phyloP scores from a whole-genome alignment of 495 filamentous ascomycete genomes.

The Copromyces sp. region DNA sequence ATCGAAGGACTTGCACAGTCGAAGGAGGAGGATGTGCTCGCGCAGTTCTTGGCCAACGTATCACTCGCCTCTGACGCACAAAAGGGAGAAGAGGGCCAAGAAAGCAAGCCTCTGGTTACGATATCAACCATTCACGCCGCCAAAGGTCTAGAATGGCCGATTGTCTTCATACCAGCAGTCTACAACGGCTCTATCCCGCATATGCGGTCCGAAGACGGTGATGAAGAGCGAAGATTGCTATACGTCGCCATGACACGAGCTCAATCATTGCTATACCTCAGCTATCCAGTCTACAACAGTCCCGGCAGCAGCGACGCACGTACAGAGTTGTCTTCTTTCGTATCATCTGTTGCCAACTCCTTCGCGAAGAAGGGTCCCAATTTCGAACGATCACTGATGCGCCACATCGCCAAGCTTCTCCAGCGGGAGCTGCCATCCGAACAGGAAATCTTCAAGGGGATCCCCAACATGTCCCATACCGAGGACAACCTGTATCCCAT shows the following conservation, averaged over 20 bases:
- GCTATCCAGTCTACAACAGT: slow-evolving; percentile 49
- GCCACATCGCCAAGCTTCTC: slow-evolving; percentile 31
- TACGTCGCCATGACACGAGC: slow-evolving; percentile 99
- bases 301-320: slow-evolving; percentile 19
- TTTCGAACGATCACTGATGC: slow-evolving; percentile 32
- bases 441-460: slow-evolving; percentile 25
- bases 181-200: slow-evolving; percentile 94
- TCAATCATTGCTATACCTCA: slow-evolving; percentile 83
- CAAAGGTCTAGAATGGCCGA: slow-evolving; percentile 95
- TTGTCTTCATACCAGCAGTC: slow-evolving; percentile 87
- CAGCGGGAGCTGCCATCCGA: slow-evolving; percentile 30
- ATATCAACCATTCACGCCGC: slow-evolving; percentile 96
- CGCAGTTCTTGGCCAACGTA: slow-evolving; percentile 81
- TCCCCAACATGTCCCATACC: slow-evolving; percentile 29
- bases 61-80: slow-evolving; percentile 71
- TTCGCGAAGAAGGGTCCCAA: slow-evolving; percentile 36
- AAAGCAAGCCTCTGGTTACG: slow-evolving; percentile 58
- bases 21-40: slow-evolving; percentile 57
- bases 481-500: slow-evolving; percentile 33
- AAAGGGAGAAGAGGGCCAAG: slow-evolving; percentile 46
- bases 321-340: slow-evolving; percentile 31
- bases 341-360: slow-evolving; percentile 20
- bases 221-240: slow-evolving; percentile 82
- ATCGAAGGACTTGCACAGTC: slow-evolving; percentile 68
- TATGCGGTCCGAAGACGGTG: slow-evolving; percentile 76